Percentiles rank a stretch among this genome's conserved stretches.
Evolutionary conservation across 805 yeast species (phyloP).

Genomic region (Metschnikowia cerradonensis): DNA sequence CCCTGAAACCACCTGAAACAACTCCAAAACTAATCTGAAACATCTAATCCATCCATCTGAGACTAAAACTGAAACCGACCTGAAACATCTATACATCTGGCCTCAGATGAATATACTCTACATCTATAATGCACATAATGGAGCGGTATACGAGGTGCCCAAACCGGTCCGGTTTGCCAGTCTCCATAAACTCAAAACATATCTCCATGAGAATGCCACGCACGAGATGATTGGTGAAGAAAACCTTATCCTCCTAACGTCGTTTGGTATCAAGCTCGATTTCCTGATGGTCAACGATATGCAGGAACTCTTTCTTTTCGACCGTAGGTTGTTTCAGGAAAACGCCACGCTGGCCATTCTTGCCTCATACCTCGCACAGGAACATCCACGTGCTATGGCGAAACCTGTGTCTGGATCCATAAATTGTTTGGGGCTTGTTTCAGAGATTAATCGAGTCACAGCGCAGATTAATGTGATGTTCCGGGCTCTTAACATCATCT

Average conservation of each 20-base stretch:
- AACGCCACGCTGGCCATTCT: conserved; percentile 11
- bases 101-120: neutral
- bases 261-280: conserved; percentile 62
- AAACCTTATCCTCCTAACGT: conserved; percentile 51
- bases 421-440: neutral
- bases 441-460: conserved; percentile 14
- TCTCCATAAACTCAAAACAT: conserved; percentile 29
- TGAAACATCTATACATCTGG: neutral
- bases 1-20: neutral
- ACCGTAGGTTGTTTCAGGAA: conserved; percentile 51
- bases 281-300: conserved; percentile 49
- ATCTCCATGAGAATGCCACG: conserved; percentile 26
- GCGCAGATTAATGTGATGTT: conserved; percentile 41
- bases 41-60: neutral
- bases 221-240: conserved; percentile 22
- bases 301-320: conserved; percentile 58
- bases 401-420: neutral
- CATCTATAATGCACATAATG: conserved; percentile 39
- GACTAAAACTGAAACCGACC: no score
- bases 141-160: conserved; percentile 29
- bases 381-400: neutral
- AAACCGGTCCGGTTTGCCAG: conserved; percentile 40
- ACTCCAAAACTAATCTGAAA: no score
- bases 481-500: conserved; percentile 43
- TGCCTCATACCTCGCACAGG: conserved; percentile 8